Conservation (phyloP, 768 basidiomycete genomes). For the Boletus reticuloceps region DNA sequence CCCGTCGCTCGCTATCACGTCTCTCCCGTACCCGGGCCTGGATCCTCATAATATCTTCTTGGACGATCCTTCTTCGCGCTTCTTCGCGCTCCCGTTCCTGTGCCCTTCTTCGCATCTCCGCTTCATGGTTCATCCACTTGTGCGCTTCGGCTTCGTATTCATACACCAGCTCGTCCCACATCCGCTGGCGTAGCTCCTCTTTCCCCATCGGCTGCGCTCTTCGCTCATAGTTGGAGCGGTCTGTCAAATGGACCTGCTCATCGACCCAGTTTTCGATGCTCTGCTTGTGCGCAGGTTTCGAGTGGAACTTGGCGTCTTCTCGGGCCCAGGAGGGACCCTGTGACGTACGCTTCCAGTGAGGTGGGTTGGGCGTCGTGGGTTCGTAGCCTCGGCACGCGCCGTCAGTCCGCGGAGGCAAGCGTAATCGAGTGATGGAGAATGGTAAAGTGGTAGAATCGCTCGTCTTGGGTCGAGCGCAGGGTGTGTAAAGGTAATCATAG, state of each 20-base stretch:
- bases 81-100: slow-evolving; percentile 44
- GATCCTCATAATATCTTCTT: slow-evolving; percentile 55
- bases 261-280: slow-evolving; percentile 66
- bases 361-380: slow-evolving; percentile 7
- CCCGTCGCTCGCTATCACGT: slow-evolving; percentile 47
- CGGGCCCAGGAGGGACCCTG: slow-evolving; percentile 41
- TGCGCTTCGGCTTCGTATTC: slow-evolving; percentile 50
- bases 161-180: slow-evolving; percentile 54
- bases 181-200: slow-evolving; percentile 35
- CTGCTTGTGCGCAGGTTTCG: slow-evolving; percentile 41
- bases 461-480: slow-evolving; percentile 22
- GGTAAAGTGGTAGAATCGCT: slow-evolving; percentile 11
- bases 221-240: slow-evolving; percentile 28
- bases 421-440: slow-evolving; percentile 17
- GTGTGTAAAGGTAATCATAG: slow-evolving; percentile 13
- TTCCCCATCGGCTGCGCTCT: slow-evolving; percentile 24
- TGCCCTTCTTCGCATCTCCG: slow-evolving; percentile 42
- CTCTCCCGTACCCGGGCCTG: slow-evolving; percentile 51
- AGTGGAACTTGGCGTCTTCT: slow-evolving; percentile 37
- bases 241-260: slow-evolving; percentile 44
- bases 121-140: slow-evolving; percentile 51
- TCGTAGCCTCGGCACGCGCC: slow-evolving; percentile 14
- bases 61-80: slow-evolving; percentile 44
- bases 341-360: slow-evolving; percentile 30
- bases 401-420: slow-evolving; percentile 20